Evolutionary conservation across 192 early-diverging fungal species (phyloP), one percentile per base, ranked within the genome.

Genomic region (Umbelopsis vinacea): DNA sequence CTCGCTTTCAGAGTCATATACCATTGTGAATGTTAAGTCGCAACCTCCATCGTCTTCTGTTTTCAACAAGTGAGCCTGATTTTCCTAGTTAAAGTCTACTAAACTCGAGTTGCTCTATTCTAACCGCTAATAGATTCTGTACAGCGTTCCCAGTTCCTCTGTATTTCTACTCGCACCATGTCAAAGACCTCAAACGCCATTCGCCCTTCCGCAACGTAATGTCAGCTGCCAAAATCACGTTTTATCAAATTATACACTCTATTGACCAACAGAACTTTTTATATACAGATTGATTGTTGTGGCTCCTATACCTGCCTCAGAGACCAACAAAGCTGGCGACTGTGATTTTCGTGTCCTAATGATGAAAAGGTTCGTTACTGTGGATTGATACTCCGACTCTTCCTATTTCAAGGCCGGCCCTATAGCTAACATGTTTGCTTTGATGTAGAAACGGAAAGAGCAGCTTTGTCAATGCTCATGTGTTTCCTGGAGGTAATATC

Each of bases 401-500:
- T 11, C 11, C 40, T 6, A 1, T 4, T 43, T 11, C 40, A 43
- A 43, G 29, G 29, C 29, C 1, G 29, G 29, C 29, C 29, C 11
- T 43, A 4, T 46, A 38, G 29, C 35, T 24, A 26, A 45, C 23
- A 46, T 6, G 2, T 2, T 70, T 2, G 3, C 29, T 52, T 26
- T 26, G 53, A 43, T 46, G 46, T 53, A 81, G 85, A 55, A 82
- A 81, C 71, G 81, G 72, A 10, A 67, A 67, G 37, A 81, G 85
- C 24, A 80, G 73, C 46, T 81, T 84, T 69, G 67, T 81, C 21
- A 74, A 83, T 73, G 83, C 83, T 17, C 81, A 87, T 71, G 85
- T 85, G 33, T 87, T 83, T 54, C 85, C 85, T 72, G 85, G 85
- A 75, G 63, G 68, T 52, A 63, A 63, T 2, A 46, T 82, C 12